Conservation (phyloP, 208 protist species). For the Spongospora subterranea region DNA sequence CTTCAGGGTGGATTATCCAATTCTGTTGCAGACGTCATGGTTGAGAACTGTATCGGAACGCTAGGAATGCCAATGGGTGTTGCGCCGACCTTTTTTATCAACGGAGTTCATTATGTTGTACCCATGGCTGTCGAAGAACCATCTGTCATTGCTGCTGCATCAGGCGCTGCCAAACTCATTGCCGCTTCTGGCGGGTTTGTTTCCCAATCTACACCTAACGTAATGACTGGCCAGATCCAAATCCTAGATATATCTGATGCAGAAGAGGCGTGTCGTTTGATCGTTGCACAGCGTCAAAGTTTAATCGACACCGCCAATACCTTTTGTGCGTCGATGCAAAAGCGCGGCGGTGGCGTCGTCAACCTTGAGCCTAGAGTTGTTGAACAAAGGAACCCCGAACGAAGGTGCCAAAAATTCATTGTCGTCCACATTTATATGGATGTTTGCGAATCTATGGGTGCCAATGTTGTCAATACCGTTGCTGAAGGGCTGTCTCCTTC, state of each 20-base stretch:
- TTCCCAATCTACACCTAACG: slow-evolving; percentile 10
- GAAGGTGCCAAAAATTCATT: slow-evolving; percentile 8
- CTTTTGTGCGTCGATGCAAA: slow-evolving; percentile 64
- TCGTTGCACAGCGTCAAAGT: neutral
- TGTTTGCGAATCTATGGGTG: slow-evolving; percentile 70
- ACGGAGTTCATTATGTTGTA: slow-evolving; percentile 64
- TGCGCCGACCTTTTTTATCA: slow-evolving; percentile 68
- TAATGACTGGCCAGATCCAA: slow-evolving; percentile 54
- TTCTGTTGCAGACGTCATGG: slow-evolving; percentile 63
- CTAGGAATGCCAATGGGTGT: slow-evolving; percentile 65
- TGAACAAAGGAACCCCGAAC: neutral
- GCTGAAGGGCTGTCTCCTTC: slow-evolving; percentile 63
- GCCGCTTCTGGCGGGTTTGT: slow-evolving; percentile 22
- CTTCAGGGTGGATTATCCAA: slow-evolving; percentile 9
- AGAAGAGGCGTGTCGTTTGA: neutral
- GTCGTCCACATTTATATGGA: slow-evolving; percentile 67
- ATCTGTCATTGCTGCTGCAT: slow-evolving; percentile 68
- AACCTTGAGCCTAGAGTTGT: slow-evolving; percentile 42
- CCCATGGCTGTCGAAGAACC: slow-evolving; percentile 73
- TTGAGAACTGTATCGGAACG: slow-evolving; percentile 69
- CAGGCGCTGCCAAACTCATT: slow-evolving; percentile 53
- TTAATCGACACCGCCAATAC: slow-evolving; percentile 58
- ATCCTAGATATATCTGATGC: neutral
- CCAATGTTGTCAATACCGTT: slow-evolving; percentile 72
- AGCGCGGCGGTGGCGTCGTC: slow-evolving; percentile 61